Conservation (phyloP, 805 yeast species). For the Jamesozyma piceae region DNA sequence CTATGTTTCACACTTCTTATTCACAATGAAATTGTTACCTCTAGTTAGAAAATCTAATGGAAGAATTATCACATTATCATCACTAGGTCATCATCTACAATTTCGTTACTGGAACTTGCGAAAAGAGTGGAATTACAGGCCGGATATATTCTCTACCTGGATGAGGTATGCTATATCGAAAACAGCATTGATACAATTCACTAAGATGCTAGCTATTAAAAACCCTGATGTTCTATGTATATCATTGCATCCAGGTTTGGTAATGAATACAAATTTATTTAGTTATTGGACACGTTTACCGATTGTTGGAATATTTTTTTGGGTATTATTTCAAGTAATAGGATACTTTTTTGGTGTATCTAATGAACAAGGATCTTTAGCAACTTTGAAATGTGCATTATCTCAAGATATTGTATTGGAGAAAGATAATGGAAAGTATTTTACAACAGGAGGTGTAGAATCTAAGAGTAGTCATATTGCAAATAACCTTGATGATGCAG, state of each 20-base stretch:
- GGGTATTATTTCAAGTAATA: slow-evolving; percentile 62
- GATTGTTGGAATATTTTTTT: slow-evolving; percentile 62
- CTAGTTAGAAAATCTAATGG: slow-evolving; percentile 35
- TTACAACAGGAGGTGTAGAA: slow-evolving; percentile 50
- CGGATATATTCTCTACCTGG: slow-evolving; percentile 67
- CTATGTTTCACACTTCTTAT: slow-evolving; percentile 63
- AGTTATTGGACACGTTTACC: slow-evolving; percentile 73
- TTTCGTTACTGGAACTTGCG: slow-evolving; percentile 39
- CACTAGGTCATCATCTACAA: slow-evolving; percentile 54
- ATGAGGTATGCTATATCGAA: slow-evolving; percentile 70
- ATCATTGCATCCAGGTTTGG: slow-evolving; percentile 77
- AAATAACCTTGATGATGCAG: slow-evolving; percentile 47
- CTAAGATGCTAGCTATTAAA: slow-evolving; percentile 51
- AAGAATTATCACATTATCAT: slow-evolving; percentile 53
- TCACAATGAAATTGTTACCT: slow-evolving; percentile 53
- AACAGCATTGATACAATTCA: slow-evolving; percentile 66
- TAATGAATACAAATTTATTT: slow-evolving; percentile 71
- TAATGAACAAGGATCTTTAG: slow-evolving; percentile 59
- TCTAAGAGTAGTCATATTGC: slow-evolving; percentile 52
- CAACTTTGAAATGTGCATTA: slow-evolving; percentile 55
- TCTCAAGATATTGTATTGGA: slow-evolving; percentile 40
- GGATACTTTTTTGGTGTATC: slow-evolving; percentile 63
- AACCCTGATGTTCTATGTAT: slow-evolving; percentile 57
- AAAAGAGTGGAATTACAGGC: slow-evolving; percentile 42
- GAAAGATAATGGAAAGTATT: slow-evolving; percentile 63